Evolutionary conservation across 129 eudicot genomes (phyloP), one percentile per base, ranked within the genome.

Genomic region (Deinandra increscens): DNA sequence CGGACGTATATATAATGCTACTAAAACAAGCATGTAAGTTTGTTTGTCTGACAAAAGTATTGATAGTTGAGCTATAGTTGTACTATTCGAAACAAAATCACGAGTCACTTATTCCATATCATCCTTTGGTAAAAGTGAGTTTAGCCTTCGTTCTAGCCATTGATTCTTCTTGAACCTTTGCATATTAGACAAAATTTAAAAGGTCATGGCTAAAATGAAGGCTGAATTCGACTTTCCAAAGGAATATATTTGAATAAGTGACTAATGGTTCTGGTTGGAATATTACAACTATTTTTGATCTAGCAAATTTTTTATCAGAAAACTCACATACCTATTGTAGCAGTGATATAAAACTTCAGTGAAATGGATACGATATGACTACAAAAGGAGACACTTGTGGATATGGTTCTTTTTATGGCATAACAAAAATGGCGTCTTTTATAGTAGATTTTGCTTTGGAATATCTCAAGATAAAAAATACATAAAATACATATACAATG

Each of bases 341-440:
- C 4, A 66, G 20, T 38, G 92, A 85, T 8, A 75, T 89, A 9
- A 74, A 68, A 68, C 78, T 62, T 55, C 78, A 79, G 58, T 9
- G 71, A 80, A 31, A 79, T 79, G 56, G 75, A 29, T 54, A 84
- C 87, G n/a, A n/a, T n/a, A n/a, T n/a, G n/a, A n/a, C n/a, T n/a
- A n/a, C n/a, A n/a, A n/a, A n/a, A 79, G 56, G 45, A 51, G 38
- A 76, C 59, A 15, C 43, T 83, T 48, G 73, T 88, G 23, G 79
- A 71, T 76, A 80, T 11, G 81, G 86, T 14, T 71, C 78, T 31
- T 64, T 61, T 71, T 26, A 72, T 61, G 85, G 87, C 56, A 61
- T 43, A 37, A 80, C 75, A 78, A 86, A 84, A 48, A 49, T 72
- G 31, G 79, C 55, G 17, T 83, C 87, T 10, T 75, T 76, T 34